These are phyloP conservation scores for Boletus pseudo-olivaceus DNA, from an alignment of 768 basidiomycete species.

Conservation along the genomic window DNA sequence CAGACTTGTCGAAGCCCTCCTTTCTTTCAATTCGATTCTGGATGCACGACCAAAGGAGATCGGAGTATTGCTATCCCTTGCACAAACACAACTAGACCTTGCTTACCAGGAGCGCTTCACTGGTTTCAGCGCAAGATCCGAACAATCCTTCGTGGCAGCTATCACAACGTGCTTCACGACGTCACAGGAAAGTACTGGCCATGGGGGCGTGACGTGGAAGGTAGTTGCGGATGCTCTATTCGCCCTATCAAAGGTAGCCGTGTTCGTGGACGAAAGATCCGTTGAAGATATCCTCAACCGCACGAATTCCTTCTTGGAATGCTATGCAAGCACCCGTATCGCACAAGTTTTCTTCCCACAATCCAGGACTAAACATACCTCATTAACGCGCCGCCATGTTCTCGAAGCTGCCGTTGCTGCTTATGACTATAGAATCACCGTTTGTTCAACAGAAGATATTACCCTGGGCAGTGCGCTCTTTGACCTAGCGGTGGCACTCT, in stretches of 20 bases:
- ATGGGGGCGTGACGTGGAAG: slow-evolving; percentile 82
- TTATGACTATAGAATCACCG: slow-evolving; percentile 58
- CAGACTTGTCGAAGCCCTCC: slow-evolving; percentile 71
- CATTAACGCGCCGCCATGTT: slow-evolving; percentile 34
- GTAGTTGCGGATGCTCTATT: slow-evolving; percentile 71
- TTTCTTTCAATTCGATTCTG: slow-evolving; percentile 56
- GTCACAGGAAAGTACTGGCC: slow-evolving; percentile 53
- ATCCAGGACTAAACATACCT: slow-evolving; percentile 17
- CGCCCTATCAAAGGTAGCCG: slow-evolving; percentile 53
- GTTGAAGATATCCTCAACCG: slow-evolving; percentile 35
- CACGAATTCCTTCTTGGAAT: slow-evolving; percentile 38
- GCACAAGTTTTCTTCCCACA: slow-evolving; percentile 38
- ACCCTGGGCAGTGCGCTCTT: slow-evolving; percentile 61
- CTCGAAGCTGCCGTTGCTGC: slow-evolving; percentile 54
- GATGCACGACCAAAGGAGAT: slow-evolving; percentile 57
- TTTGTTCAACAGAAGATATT: slow-evolving; percentile 50
- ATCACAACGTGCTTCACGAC: slow-evolving; percentile 48
- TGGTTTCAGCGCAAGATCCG: slow-evolving; percentile 75
- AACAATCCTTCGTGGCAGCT: slow-evolving; percentile 65
- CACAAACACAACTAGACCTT: slow-evolving; percentile 66
- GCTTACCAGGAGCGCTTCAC: slow-evolving; percentile 60
- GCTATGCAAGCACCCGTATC: slow-evolving; percentile 41
- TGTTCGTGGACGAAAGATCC: slow-evolving; percentile 43
- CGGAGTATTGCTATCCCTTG: slow-evolving; percentile 68
- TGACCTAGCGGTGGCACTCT: slow-evolving; percentile 67